Evolutionary conservation across 192 early-diverging fungal genomes (phyloP).

Genomic region (Podila clonocystis): DNA sequence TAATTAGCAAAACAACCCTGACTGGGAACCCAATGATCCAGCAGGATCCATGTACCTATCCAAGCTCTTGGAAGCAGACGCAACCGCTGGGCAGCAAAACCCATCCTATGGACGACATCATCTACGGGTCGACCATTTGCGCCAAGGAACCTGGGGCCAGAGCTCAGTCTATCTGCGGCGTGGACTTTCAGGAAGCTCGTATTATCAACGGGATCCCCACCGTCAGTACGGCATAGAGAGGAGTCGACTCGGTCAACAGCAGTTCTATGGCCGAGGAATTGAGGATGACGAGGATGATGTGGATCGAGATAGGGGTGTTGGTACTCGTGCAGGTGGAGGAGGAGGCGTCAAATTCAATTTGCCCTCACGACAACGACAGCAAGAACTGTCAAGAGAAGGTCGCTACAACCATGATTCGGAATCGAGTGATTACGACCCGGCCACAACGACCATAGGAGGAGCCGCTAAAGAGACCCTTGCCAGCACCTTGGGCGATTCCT

Average conservation of each 20-base stretch:
- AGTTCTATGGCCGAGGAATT: neutral
- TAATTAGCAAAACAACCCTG: slow-evolving; percentile 83
- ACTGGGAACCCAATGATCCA: slow-evolving; percentile 88
- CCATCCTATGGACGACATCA: neutral
- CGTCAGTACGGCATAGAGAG: slow-evolving; percentile 24
- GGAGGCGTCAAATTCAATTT: slow-evolving; percentile 28
- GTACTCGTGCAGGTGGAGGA: neutral
- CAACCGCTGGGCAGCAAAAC: slow-evolving; percentile 1
- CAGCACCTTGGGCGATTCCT: slow-evolving; percentile 43
- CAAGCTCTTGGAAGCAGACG: slow-evolving; percentile 61
- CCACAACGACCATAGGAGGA: neutral
- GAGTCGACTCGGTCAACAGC: slow-evolving; percentile 14
- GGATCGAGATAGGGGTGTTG: slow-evolving; percentile 1
- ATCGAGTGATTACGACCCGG: slow-evolving; percentile 14
- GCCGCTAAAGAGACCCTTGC: neutral
- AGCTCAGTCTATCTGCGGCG: slow-evolving; percentile 26
- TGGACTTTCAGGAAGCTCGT: slow-evolving; percentile 14
- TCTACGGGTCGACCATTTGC: slow-evolving; percentile 15
- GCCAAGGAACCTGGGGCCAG: slow-evolving; percentile 5
- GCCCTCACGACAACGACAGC: neutral
- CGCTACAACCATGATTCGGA: slow-evolving; percentile 4
- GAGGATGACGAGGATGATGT: slow-evolving; percentile 42
- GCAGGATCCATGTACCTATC: slow-evolving; percentile 85
- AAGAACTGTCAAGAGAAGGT: neutral
- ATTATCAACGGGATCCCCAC: slow-evolving; percentile 10